These are phyloP conservation scores for Fusarium sp. DNA, from an alignment of 2,329 filamentous ascomycete genomes.

Conservation along the genomic window DNA sequence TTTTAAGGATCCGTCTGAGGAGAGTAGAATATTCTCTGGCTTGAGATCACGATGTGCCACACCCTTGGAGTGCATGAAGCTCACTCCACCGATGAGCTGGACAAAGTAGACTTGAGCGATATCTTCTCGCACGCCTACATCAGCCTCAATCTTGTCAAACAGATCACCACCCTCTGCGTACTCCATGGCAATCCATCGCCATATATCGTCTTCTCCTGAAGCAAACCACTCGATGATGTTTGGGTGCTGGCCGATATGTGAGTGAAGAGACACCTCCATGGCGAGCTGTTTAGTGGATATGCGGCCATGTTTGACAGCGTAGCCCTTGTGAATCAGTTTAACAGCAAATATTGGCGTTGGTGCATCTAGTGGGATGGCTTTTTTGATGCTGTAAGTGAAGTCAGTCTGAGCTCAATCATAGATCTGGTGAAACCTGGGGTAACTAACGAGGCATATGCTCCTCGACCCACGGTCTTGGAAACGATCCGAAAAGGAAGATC, in stretches of 20 bases:
- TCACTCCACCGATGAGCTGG: conserved; percentile 88
- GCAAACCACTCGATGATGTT: conserved; percentile 96
- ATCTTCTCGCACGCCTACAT: conserved; percentile 92
- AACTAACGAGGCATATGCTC: conserved; percentile 93
- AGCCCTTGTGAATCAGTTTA: conserved; percentile 98
- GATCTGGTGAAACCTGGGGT: conserved; percentile 12
- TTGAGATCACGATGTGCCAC: conserved; percentile 93
- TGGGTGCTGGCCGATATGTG: conserved; percentile 85
- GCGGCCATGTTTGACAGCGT: conserved; percentile 88
- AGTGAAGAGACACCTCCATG: conserved; percentile 92
- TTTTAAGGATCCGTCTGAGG: conserved; percentile 86
- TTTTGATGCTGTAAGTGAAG: conserved; percentile 77
- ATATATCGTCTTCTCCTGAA: conserved; percentile 83
- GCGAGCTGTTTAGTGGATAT: conserved; percentile 89
- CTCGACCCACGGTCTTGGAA: conserved; percentile 95
- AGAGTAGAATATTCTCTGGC: conserved; percentile 94
- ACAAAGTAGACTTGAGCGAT: conserved; percentile 97
- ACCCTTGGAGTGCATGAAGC: conserved; percentile 95
- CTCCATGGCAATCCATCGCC: conserved; percentile 99
- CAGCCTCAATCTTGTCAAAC: conserved; percentile 99
- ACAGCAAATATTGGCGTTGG: conserved; percentile 88
- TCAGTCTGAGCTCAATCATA: conserved; percentile 16
- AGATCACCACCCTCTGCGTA: conserved; percentile 94
- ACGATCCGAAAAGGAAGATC: conserved; percentile 94
- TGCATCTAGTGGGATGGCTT: conserved; percentile 80